Evolutionary conservation across 2,329 filamentous ascomycete genomes (phyloP).

Genomic region (Colletotrichum sp.): DNA sequence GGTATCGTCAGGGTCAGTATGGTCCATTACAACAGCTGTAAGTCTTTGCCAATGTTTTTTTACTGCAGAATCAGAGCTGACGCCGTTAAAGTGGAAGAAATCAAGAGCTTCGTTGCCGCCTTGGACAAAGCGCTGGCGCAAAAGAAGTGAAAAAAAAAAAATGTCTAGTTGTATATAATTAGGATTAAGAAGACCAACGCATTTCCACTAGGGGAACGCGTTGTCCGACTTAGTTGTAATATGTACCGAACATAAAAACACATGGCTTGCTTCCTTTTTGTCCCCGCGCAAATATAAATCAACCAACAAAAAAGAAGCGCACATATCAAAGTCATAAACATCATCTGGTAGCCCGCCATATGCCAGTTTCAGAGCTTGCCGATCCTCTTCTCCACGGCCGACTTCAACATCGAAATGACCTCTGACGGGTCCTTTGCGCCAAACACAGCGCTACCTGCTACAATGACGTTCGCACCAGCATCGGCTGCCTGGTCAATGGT

Average conservation of each 20-base stretch:
- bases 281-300: not conserved
- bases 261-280: slow-evolving; percentile 15
- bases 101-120: slow-evolving; percentile 55
- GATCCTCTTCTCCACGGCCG: slow-evolving; percentile 72
- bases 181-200: slow-evolving; percentile 5
- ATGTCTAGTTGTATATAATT: not conserved
- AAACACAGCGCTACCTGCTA: slow-evolving; percentile 95
- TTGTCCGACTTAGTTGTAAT: slow-evolving; percentile 2
- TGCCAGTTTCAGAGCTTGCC: slow-evolving; percentile 39
- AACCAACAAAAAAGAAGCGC: not conserved
- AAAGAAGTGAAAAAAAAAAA: slow-evolving; percentile 15
- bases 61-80: not conserved
- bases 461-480: slow-evolving; percentile 96
- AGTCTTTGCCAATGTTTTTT: slow-evolving; percentile 31
- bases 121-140: slow-evolving; percentile 53
- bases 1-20: slow-evolving; percentile 74
- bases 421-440: slow-evolving; percentile 87
- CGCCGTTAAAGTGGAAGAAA: slow-evolving; percentile 55
- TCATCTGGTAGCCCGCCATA: not conserved
- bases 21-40: slow-evolving; percentile 75
- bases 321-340: slow-evolving; percentile 7
- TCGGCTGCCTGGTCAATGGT: slow-evolving; percentile 95
- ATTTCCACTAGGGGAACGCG: not conserved
- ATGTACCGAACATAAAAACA: not conserved
- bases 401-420: slow-evolving; percentile 82